Evolutionary conservation across 768 basidiomycete genomes (phyloP).

Genomic region (Terana coerulea): DNA sequence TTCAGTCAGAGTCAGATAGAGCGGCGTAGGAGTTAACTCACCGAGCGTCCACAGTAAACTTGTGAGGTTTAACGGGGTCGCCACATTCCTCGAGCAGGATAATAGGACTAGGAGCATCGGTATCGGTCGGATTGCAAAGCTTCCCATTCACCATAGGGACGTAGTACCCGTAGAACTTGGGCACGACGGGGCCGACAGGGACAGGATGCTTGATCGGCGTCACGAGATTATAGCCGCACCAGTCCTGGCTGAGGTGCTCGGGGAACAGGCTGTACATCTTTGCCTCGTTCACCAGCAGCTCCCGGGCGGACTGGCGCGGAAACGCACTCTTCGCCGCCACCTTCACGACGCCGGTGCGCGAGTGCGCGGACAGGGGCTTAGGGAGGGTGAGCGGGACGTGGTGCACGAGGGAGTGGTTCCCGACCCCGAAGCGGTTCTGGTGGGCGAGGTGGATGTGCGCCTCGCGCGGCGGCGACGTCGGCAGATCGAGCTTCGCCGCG

Average conservation of each 20-base stretch:
- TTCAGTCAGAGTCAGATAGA: background rate
- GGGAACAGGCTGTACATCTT: constrained; percentile 43
- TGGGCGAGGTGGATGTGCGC: constrained; percentile 50
- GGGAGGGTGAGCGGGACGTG: constrained; percentile 51
- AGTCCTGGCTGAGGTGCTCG: constrained; percentile 43
- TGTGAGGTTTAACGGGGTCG: constrained; percentile 20
- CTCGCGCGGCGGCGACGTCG: constrained; percentile 2
- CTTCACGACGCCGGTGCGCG: constrained; percentile 20
- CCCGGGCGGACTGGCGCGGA: constrained; percentile 6
- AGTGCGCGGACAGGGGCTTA: constrained; percentile 20
- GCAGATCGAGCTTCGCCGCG: background rate
- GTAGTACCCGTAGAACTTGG: constrained; percentile 67
- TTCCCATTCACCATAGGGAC: constrained; percentile 19
- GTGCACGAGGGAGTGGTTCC: constrained; percentile 53
- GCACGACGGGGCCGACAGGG: constrained; percentile 48
- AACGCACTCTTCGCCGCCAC: constrained; percentile 28
- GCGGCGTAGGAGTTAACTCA: background rate
- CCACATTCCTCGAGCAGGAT: constrained; percentile 48
- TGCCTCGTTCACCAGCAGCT: constrained; percentile 34
- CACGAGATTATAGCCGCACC: constrained; percentile 45
- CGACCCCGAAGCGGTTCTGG: constrained; percentile 32
- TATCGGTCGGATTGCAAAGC: constrained; percentile 8
- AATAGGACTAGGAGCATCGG: constrained; percentile 29
- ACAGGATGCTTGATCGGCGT: constrained; percentile 40
- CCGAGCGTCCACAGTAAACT: constrained; percentile 17